A percentile compares a stretch with the other conserved stretches of the same genome.
phyloP scores from a whole-genome alignment of 139 green algal species.

The Chlamydomonas sphaeroides region DNA sequence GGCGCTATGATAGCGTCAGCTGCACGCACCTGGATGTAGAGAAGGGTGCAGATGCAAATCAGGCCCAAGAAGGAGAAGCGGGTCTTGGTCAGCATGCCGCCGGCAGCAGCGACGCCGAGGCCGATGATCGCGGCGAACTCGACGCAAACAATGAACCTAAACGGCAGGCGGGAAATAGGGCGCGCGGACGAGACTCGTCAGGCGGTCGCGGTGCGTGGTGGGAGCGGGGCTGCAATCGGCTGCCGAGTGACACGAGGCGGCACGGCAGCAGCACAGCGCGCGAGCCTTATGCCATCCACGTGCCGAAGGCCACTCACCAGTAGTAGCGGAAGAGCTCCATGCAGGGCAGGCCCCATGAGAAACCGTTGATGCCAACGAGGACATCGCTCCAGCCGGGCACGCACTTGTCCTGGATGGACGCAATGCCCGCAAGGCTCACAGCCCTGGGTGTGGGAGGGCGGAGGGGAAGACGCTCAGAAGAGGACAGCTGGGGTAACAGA shows the following conservation, averaged over 20 bases:
- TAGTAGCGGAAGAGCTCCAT: constrained; percentile 39
- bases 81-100: constrained; percentile 6
- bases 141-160: constrained; percentile 35
- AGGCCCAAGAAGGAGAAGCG: constrained; percentile 16
- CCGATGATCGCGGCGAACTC: constrained; percentile 14
- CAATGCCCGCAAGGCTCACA: constrained; percentile 30
- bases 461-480: not conserved
- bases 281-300: too few relatives aligned
- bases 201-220: too few relatives aligned
- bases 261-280: too few relatives aligned
- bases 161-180: too few relatives aligned
- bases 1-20: too few relatives aligned
- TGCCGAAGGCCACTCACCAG: too few relatives aligned
- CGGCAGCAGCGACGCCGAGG: not conserved
- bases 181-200: too few relatives aligned
- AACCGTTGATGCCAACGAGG: not conserved
- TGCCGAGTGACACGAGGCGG: too few relatives aligned
- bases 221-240: too few relatives aligned
- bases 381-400: not conserved
- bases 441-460: not conserved
- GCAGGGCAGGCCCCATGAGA: constrained; percentile 8
- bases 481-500: too few relatives aligned
- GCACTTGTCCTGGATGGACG: constrained; percentile 21
- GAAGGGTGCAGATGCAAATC: constrained; percentile 26
- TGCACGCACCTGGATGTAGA: too few relatives aligned